Base-by-base conservation (phyloP, 108 stramenopile species). In the Skeletonema marinoi region DNA sequence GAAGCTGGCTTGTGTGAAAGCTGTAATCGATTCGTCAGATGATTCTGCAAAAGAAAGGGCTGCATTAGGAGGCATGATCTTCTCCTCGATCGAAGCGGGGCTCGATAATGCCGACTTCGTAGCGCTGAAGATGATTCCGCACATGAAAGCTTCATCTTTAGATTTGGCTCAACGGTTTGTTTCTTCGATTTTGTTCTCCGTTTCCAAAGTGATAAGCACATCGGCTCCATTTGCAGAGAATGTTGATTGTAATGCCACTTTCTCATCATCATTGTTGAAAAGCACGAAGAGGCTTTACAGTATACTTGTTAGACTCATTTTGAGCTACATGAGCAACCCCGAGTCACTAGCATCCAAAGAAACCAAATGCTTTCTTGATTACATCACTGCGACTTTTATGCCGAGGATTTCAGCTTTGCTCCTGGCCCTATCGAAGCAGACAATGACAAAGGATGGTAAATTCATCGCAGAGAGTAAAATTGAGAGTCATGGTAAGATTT, bases 401-500 rank as follows among this genome's bases (percentile, higher is more conserved):
- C 66, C 65, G 6, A 81, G 77, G 12, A 71, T 80, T 32, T 62
- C 74, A 0, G 72, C 68, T 6, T 60, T 85, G 48, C 71, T 85
- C 6, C 29, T 67, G 16, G 66, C 77, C 63, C 25, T 81, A 0
- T 70, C 75, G 60, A 81, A 82, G 29, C 74, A 85, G 36, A 68
- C 68, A 29, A 60, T 73, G 56, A 78, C 81, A 13, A 25, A 65
- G 30, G 77, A 51, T 46, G 80, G 80, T 16, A 85, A 82, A 66
- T 77, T 42, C 33, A 70, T 85, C 1, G 74, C 80, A 3, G 84
- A 85, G 39, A 78, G 74, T 42, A 79, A 85, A 67, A 79, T 85
- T 30, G 73, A 81, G 36, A 70, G 75, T 29, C 80, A 85, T 46
- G 84, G 84, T 16, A 77, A 71, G 44, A 67, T 63, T 16, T 51